These are phyloP conservation scores for Talaromyces thailandensis DNA, from an alignment of 495 filamentous ascomycete species.

Conservation along the genomic window DNA sequence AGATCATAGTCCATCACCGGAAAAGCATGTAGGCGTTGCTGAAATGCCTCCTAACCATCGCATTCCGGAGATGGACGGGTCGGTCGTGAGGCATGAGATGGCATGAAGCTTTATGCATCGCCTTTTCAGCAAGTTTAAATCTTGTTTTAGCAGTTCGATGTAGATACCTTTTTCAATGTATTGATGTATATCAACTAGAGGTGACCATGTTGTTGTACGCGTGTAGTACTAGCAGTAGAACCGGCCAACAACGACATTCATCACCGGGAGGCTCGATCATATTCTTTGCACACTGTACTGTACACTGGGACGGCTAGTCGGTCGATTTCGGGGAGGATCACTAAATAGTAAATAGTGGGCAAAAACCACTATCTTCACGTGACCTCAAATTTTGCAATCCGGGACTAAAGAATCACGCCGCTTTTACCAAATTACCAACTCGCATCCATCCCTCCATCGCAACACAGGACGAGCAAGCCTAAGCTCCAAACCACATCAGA, in stretches of 20 bases:
- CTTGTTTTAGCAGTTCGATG: background rate
- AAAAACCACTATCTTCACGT: background rate
- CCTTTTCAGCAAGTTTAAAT: background rate
- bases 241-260: too few species aligned
- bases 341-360: too few species aligned
- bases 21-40: background rate
- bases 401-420: background rate
- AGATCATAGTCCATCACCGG: background rate
- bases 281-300: too few species aligned
- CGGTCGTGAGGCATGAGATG: constrained; percentile 1
- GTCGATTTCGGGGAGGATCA: too few species aligned
- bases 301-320: too few species aligned
- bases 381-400: background rate
- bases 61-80: background rate
- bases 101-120: background rate
- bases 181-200: background rate
- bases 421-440: background rate
- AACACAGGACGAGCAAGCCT: background rate
- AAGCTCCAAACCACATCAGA: background rate
- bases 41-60: background rate
- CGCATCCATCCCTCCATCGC: background rate
- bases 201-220: too few species aligned
- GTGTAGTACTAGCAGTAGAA: too few species aligned
- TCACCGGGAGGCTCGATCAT: too few species aligned
- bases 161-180: background rate